These are phyloP conservation scores for Tritrichomonas foetus DNA, from an alignment of 208 protist genomes.

Conservation along the genomic window DNA sequence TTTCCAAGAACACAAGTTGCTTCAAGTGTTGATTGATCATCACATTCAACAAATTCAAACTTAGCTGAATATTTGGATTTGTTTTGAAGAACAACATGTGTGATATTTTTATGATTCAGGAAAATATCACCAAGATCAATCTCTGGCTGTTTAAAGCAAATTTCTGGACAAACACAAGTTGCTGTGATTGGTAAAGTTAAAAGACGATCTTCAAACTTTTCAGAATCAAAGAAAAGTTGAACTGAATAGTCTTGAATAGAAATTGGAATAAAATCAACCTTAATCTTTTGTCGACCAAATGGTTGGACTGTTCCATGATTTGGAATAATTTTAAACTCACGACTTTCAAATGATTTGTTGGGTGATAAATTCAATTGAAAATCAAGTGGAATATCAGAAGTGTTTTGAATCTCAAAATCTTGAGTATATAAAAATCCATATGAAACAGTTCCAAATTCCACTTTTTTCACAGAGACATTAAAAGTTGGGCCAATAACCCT, in stretches of 20 bases:
- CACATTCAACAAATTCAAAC: neutral
- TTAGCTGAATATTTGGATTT: neutral
- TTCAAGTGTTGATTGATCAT: neutral
- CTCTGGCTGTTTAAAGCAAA: neutral
- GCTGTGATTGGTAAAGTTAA: neutral
- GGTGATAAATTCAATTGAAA: neutral
- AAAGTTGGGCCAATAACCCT: constrained; percentile 21
- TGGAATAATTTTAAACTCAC: neutral
- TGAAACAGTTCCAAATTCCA: neutral
- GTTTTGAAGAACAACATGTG: neutral
- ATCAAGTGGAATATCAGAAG: neutral
- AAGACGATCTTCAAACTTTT: neutral
- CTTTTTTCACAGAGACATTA: neutral
- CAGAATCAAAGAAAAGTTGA: neutral
- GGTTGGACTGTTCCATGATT: neutral
- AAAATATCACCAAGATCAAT: neutral
- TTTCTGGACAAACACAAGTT: neutral
- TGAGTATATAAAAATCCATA: constrained; percentile 33
- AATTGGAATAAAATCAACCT: neutral
- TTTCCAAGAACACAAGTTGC: neutral
- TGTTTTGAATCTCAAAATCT: neutral
- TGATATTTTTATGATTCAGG: neutral
- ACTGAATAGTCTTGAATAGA: neutral
- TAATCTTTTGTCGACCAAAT: neutral
- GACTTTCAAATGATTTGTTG: neutral